Evolutionary conservation across 139 green algal genomes (phyloP), one percentile per base, ranked within the genome.

Genomic region (Chlorella sorokiniana): DNA sequence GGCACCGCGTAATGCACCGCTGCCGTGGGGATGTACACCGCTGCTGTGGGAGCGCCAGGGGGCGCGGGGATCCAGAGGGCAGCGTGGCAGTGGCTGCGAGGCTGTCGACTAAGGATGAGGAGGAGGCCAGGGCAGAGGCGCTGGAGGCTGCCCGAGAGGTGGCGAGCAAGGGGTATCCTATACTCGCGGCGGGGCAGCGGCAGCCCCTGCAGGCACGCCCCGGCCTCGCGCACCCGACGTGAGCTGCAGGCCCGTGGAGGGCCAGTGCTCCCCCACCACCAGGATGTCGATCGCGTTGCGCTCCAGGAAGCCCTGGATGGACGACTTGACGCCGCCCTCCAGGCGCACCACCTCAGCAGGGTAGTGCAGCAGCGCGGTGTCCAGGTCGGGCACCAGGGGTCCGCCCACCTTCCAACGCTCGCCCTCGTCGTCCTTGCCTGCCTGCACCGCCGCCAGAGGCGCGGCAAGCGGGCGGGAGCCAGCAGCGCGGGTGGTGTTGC

Each of bases 361-460:
- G 48, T 77, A 88, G 33, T 68, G 18, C 18, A 38, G 27, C 29
- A 86, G 42, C 29, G 69, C 72, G 2, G 80, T 86, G 25, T 86
- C 73, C 42, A 88, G 16, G 44, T 88, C 80, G 0, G 80, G 62
- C 10, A 81, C 27, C 11, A 88, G 65, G 0, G 84, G 84, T 14
- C 84, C 84, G 33, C 78, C 80, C 48, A 75, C 31, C 61, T 85
- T 76, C 86, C 88, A 91, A 4, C 38, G 54, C 16, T 81, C 70
- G 29, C n/a, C 62, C 59, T 61, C n/a, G 8, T 81, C 59, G 8
- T 52, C 29, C 40, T 54, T 79, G 73, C 75, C 59, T 18, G 62
- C 59, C 75, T 81, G 59, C 59, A 27, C 35, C 23, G 33, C 23
- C 31, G 5, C 33, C 11, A 42, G 31, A 10, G 5, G 42, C 29